Conservation (phyloP, 2,329 filamentous ascomycete genomes). For the Fusarium nematophilum region DNA sequence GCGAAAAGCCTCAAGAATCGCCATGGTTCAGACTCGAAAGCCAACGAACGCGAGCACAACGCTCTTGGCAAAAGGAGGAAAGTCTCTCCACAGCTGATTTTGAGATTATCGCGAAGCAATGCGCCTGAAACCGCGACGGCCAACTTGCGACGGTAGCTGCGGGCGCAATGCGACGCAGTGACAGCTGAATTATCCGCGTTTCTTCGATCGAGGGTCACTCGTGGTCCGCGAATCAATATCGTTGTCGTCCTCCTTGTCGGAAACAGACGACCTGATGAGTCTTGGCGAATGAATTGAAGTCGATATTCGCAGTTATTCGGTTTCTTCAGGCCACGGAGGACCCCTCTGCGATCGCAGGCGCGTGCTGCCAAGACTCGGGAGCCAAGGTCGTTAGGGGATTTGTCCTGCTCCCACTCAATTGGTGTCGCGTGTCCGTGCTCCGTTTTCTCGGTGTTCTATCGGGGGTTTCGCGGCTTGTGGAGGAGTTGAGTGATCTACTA, state of each 20-base stretch:
- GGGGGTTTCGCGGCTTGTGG: background rate
- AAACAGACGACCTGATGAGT: background rate
- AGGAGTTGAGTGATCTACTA: no score
- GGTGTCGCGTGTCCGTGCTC: slow-evolving; percentile 26
- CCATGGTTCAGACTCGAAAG: slow-evolving; percentile 30
- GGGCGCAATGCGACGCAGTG: slow-evolving; percentile 29
- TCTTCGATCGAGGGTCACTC: background rate
- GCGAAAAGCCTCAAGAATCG: slow-evolving; percentile 34
- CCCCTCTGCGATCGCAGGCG: slow-evolving; percentile 39
- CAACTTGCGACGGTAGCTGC: slow-evolving; percentile 31
- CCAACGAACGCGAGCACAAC: background rate
- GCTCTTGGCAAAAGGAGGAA: slow-evolving; percentile 8
- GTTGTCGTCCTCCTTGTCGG: background rate
- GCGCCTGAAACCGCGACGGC: slow-evolving; percentile 21
- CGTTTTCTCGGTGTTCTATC: background rate
- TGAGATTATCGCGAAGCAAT: slow-evolving; percentile 6
- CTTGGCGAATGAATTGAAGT: background rate
- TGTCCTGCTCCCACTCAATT: no score
- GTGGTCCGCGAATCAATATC: background rate
- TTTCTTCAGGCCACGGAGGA: slow-evolving; percentile 4
- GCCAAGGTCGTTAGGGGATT: slow-evolving; percentile 25
- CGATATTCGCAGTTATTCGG: background rate
- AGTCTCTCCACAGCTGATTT: slow-evolving; percentile 4
- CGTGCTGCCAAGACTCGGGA: slow-evolving; percentile 41
- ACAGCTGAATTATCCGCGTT: slow-evolving; percentile 11